Evolutionary conservation across 1,139 yeast species (phyloP), one percentile per base, ranked within the genome.

Genomic region (Diutina catenulata): DNA sequence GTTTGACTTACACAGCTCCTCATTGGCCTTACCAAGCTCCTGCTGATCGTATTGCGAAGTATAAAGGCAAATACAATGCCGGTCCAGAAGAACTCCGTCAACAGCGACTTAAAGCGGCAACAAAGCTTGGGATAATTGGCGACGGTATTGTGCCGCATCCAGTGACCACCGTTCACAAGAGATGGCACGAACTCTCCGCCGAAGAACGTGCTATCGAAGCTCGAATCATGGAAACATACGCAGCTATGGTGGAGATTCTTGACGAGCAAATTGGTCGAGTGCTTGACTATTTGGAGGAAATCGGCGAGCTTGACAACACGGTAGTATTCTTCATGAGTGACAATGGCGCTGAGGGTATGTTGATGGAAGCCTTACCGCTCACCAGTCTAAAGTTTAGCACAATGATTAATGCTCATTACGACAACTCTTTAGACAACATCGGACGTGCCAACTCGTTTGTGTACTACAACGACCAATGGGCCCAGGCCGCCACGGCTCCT

Each of bases 21-120:
- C 79, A 73, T 49, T 74, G 79, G 79, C 79, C 79, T 6, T 61
- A 64, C 42, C 79, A 73, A 51, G 79, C 79, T 0, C 76, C 76
- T 2, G 52, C 53, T 35, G 68, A 68, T 6, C 47, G 58, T 16
- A 60, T 70, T 40, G 59, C 53, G 3, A 71, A 71, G 43, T 74
- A 74, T 51, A 56, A 57, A 38, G 78, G 76, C 1, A 46, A 52
- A 9, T 72, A 73, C 47, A 66, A 68, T 45, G 57, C 53, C 10
- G 78, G 79, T 2, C 77, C 78, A 1, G 63, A 56, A 16, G 60
- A 46, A 4, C 52, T 72, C 38, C 52, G 78, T 38, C 47, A 47
- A 24, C 42, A 50, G 39, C 55, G 79, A 40, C 51, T 73, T 37
- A 49, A 46, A 6, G 50, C 49, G 36, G 74, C 75, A 4, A 45